A percentile compares a stretch with the other conserved stretches of the same genome.
Conservation (phyloP, 2,329 filamentous ascomycete genomes). For the Venturia nashicola region DNA sequence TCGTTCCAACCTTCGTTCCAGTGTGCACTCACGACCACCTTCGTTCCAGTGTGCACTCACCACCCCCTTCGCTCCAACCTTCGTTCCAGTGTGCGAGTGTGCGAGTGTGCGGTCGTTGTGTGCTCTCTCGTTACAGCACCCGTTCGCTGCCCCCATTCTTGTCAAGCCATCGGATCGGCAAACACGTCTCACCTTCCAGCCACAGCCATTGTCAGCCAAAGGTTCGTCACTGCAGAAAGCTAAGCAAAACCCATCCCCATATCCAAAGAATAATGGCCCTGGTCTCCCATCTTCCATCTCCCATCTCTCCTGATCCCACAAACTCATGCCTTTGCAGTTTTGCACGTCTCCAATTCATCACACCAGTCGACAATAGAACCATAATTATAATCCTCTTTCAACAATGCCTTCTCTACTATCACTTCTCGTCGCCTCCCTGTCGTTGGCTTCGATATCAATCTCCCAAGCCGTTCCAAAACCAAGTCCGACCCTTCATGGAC, state of each 20-base stretch:
- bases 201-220: not conserved
- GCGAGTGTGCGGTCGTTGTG: too few species aligned
- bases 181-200: not conserved
- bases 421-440: slow-evolving; percentile 15
- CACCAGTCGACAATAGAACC: not conserved
- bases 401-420: not conserved
- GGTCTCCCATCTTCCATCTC: not conserved
- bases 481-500: not conserved
- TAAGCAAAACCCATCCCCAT: not conserved
- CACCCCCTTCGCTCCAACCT: too few species aligned
- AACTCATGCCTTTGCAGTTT: not conserved
- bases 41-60: too few species aligned
- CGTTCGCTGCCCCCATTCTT: too few species aligned
- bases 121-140: too few species aligned
- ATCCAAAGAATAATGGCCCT: not conserved
- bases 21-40: too few species aligned
- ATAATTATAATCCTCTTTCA: not conserved
- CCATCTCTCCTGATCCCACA: not conserved
- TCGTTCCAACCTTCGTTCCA: too few species aligned
- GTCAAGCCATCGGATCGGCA: not conserved
- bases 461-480: slow-evolving; percentile 13
- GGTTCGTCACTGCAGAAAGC: too few species aligned
- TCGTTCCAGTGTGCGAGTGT: too few species aligned
- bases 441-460: slow-evolving; percentile 22
- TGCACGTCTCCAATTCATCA: too few species aligned